These are phyloP conservation scores for Penicillium macrosclerotiorum DNA, from an alignment of 495 filamentous ascomycete genomes.

Conservation along the genomic window DNA sequence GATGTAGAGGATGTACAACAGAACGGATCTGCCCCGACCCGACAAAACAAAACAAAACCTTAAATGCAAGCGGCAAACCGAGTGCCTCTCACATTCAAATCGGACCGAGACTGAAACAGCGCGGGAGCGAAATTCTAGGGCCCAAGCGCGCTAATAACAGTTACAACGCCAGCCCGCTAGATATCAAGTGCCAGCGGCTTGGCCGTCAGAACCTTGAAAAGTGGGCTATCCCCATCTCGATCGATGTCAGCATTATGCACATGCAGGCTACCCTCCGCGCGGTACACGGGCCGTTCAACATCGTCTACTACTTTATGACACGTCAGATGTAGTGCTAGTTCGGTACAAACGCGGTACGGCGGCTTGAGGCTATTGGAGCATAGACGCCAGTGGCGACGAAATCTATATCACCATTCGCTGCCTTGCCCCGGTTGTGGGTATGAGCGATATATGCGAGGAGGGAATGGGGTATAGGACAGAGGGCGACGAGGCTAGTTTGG, in stretches of 20 bases:
- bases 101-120: constrained; percentile 9
- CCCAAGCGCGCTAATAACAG: neutral
- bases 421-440: constrained; percentile 15
- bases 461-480: constrained; percentile 4
- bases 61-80: neutral
- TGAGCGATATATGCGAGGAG: neutral
- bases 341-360: constrained; percentile 8
- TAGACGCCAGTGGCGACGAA: no score
- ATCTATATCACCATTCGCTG: no score
- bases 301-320: neutral
- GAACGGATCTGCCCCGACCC: neutral
- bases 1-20: no score
- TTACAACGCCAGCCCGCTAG: neutral
- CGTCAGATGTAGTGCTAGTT: neutral
- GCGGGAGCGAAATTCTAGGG: constrained; percentile 2
- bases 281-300: constrained; percentile 1
- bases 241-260: constrained; percentile 1
- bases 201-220: neutral
- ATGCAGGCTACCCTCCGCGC: neutral
- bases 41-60: neutral
- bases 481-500: constrained; percentile 17
- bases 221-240: neutral
- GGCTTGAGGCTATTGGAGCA: no score
- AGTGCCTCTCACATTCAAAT: constrained; percentile 13
- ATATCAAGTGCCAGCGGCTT: neutral